phyloP scores from a whole-genome alignment of 352 stramenopile genomes.

The Phytophthora citrophthora region DNA sequence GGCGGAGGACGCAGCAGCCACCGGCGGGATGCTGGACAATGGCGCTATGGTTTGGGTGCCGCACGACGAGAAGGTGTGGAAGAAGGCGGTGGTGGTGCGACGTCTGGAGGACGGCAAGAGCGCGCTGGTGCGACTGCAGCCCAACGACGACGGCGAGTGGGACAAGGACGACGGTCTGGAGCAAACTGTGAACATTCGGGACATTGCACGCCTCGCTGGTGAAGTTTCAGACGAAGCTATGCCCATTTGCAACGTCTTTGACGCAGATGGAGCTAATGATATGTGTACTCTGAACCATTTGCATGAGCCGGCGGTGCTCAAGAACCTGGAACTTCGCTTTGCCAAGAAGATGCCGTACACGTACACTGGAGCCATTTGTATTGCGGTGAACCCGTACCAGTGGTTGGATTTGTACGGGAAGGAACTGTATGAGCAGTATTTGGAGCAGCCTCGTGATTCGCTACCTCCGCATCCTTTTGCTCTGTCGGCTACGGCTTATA shows the following conservation, averaged over 20 bases:
- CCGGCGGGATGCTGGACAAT: slow-evolving; percentile 56
- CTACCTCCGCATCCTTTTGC: slow-evolving; percentile 75
- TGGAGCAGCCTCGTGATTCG: slow-evolving; percentile 58
- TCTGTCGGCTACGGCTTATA: slow-evolving; percentile 70
- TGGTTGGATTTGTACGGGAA: slow-evolving; percentile 81
- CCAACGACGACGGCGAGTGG: slow-evolving; percentile 59
- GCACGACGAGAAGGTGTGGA: slow-evolving; percentile 78
- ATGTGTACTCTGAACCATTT: slow-evolving; percentile 86
- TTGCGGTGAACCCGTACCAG: slow-evolving; percentile 84
- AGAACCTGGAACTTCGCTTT: slow-evolving; percentile 81
- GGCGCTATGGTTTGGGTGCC: slow-evolving; percentile 84
- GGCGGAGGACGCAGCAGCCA: slow-evolving; percentile 38
- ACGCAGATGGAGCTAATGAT: slow-evolving; percentile 66
- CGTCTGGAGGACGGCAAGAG: slow-evolving; percentile 53
- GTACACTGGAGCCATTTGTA: slow-evolving; percentile 84
- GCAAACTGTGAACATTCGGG: slow-evolving; percentile 63
- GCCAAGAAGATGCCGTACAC: slow-evolving; percentile 77
- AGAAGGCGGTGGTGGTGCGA: slow-evolving; percentile 72
- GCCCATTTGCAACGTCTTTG: slow-evolving; percentile 87
- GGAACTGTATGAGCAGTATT: slow-evolving; percentile 69
- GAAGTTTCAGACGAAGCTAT: slow-evolving; percentile 81
- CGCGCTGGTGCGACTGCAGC: slow-evolving; percentile 70
- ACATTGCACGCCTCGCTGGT: slow-evolving; percentile 70
- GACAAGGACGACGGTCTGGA: slow-evolving; percentile 67
- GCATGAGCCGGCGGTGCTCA: slow-evolving; percentile 77